Evolutionary conservation across 352 stramenopile genomes (phyloP).

Genomic region (Phytophthora parvispora): DNA sequence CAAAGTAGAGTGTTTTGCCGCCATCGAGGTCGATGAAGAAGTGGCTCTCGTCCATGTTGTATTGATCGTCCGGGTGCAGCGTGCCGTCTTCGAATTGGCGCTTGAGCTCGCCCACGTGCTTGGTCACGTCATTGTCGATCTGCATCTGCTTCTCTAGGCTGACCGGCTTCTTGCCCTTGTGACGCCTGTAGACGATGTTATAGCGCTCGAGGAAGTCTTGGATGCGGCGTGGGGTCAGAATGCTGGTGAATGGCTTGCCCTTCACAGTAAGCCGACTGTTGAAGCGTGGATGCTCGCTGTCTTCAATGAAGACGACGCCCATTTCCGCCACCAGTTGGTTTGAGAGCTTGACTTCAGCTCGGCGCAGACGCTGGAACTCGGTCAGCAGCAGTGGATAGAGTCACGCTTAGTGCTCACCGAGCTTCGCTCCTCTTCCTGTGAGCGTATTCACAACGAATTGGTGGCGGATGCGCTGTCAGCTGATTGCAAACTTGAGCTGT

Average conservation of each 20-base stretch:
- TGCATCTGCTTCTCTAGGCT: slow-evolving; percentile 17
- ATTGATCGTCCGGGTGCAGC: slow-evolving; percentile 1
- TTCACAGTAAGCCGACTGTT: slow-evolving; percentile 3
- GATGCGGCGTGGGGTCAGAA: slow-evolving; percentile 1
- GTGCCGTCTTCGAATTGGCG: slow-evolving; percentile 13
- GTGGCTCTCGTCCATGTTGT: slow-evolving; percentile 29
- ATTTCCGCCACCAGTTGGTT: slow-evolving; percentile 13
- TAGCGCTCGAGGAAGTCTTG: slow-evolving; percentile 25
- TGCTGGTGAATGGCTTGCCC: background rate
- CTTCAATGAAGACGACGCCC: slow-evolving; percentile 3
- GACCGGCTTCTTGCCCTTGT: slow-evolving; percentile 25
- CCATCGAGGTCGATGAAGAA: slow-evolving; percentile 36
- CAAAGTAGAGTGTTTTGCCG: slow-evolving; percentile 25
- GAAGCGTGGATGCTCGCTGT: slow-evolving; percentile 12
- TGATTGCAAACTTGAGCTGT: background rate
- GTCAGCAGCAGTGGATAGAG: background rate
- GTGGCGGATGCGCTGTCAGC: background rate
- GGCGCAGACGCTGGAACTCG: background rate
- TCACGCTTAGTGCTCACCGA: background rate
- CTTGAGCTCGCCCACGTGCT: slow-evolving; percentile 5
- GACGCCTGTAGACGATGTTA: slow-evolving; percentile 19
- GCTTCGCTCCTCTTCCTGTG: background rate
- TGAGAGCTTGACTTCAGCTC: slow-evolving; percentile 6
- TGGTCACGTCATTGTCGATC: background rate
- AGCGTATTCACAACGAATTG: background rate